Evolutionary conservation across 768 basidiomycete species (phyloP), one percentile per base, ranked within the genome.

Genomic region (Zangia roseola): DNA sequence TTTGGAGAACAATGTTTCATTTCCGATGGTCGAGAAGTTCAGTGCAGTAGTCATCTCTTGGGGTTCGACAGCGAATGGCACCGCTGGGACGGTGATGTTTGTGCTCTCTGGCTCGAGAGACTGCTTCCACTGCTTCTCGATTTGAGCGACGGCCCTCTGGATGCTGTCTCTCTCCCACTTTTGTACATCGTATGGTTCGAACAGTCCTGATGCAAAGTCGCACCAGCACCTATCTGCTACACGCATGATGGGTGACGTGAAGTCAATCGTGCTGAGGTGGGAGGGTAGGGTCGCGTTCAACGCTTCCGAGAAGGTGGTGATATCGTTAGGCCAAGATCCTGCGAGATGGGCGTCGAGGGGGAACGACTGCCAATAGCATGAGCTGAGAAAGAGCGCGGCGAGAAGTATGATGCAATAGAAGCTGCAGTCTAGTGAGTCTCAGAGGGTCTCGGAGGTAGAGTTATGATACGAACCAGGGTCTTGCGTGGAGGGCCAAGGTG

Each of bases 321-420:
- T 78, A 59, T 84, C 82, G 39, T 78, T 74, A 5, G 82, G 68
- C 86, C 86, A 89, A 10, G 87, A 84, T 16, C 61, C 64, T 12
- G 80, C 77, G 49, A 91, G 81, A 1, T 77, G 73, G 23, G 77
- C 81, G 52, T 83, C 78, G 40, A 83, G 65, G 20, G 84, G 79
- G 48, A 90, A 81, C 25, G 91, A 88, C 53, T 88, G 87, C 91
- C 91, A 92, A 68, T 91, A 91, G 65, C 91, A 93, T 16, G 91
- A 88, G 14, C 91, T 88, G 52, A 90, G 74, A 64, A 91, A 92
- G 41, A 92, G 77, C n/a, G 90, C 86, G 0, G 82, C 77, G 13
- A 93, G 80, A 19, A 93, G 77, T 20, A 90, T 75, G 46, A 93
- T 85, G 74, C 91, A 93, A 65, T 93, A 93, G 65, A 91, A 90